Conservation (phyloP, 495 filamentous ascomycete species). For the Aspergillus steynii region DNA sequence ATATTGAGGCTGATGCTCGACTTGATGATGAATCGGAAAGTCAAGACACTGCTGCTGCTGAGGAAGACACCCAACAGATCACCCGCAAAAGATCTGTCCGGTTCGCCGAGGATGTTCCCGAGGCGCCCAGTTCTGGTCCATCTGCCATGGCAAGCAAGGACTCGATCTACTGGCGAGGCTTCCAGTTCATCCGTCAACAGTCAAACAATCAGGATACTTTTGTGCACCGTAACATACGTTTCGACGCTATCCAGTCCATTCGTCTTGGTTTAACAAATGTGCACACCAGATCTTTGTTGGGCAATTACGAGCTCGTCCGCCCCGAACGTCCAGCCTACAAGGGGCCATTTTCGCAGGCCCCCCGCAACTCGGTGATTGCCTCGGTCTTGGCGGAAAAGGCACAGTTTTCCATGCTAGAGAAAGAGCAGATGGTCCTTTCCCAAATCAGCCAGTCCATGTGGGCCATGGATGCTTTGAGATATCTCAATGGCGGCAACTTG, state of each 20-base stretch:
- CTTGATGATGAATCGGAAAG: constrained; percentile 24
- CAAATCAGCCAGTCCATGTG: constrained; percentile 76
- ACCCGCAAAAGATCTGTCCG: constrained; percentile 71
- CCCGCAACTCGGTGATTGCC: constrained; percentile 50
- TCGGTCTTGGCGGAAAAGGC: constrained; percentile 46
- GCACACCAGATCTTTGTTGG: constrained; percentile 72
- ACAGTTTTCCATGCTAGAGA: constrained; percentile 59
- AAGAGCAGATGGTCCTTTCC: constrained; percentile 73
- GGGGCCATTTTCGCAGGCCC: constrained; percentile 52
- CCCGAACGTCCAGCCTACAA: constrained; percentile 49
- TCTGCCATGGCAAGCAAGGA: constrained; percentile 55
- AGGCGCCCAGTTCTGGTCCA: constrained; percentile 35
- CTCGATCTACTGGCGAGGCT: constrained; percentile 89
- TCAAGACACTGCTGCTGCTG: constrained; percentile 19
- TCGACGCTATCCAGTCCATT: constrained; percentile 83
- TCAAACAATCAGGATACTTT: constrained; percentile 70
- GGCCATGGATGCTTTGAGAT: constrained; percentile 76
- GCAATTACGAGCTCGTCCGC: constrained; percentile 66
- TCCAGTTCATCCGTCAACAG: constrained; percentile 65
- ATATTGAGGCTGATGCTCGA: constrained; percentile 23
- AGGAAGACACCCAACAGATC: constrained; percentile 27
- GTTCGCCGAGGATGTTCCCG: constrained; percentile 60
- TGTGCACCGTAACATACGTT: constrained; percentile 77
- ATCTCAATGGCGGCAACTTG: constrained; percentile 77
- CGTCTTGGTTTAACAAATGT: constrained; percentile 64